These are phyloP conservation scores for Mycosphaerella sp. DNA, from an alignment of 2,329 filamentous ascomycete genomes.

Conservation along the genomic window DNA sequence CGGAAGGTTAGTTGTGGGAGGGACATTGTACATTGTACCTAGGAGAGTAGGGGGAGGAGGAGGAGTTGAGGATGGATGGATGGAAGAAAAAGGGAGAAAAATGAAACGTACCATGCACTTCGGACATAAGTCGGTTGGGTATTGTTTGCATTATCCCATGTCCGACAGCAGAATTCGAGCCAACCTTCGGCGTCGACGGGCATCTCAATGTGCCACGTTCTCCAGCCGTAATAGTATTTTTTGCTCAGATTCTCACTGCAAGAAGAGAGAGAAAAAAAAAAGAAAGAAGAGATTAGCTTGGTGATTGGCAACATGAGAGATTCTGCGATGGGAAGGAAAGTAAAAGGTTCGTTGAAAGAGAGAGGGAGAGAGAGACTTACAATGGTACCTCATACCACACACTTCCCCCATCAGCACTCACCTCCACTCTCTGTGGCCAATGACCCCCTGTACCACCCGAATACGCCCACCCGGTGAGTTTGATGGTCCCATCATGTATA, in stretches of 20 bases:
- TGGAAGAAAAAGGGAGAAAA: neutral
- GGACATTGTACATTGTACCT: too few relatives aligned
- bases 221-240: constrained; percentile 60
- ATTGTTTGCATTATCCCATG: constrained; percentile 44
- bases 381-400: constrained; percentile 58
- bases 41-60: constrained; percentile 5
- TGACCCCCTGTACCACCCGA: constrained; percentile 35
- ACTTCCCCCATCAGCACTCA: constrained; percentile 57
- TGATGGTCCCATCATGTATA: constrained; percentile 54
- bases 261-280: too few relatives aligned
- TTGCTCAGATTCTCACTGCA: constrained; percentile 48
- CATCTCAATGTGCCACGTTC: constrained; percentile 57
- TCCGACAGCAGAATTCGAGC: constrained; percentile 41
- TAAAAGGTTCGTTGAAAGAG: too few relatives aligned
- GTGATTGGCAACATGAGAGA: too few relatives aligned
- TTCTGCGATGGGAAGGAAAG: too few relatives aligned
- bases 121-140: constrained; percentile 42
- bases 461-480: constrained; percentile 45
- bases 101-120: constrained; percentile 36
- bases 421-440: constrained; percentile 55
- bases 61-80: neutral
- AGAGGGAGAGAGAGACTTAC: too few relatives aligned
- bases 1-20: neutral
- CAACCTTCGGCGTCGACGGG: constrained; percentile 50
- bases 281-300: too few relatives aligned